Evolutionary conservation across 345 rosid species (phyloP).

Genomic region (Pugionium cornutum): DNA sequence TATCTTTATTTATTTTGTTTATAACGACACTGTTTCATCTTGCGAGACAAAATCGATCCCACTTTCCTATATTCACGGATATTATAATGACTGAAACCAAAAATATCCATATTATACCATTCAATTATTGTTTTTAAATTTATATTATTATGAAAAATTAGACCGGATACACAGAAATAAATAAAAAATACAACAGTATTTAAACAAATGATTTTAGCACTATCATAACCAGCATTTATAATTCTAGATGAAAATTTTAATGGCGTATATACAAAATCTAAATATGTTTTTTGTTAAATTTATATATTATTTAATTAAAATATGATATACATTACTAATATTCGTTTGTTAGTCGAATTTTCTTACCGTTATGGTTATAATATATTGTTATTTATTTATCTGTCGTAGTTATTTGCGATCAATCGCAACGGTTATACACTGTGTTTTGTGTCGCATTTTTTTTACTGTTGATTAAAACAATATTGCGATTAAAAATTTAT

Average conservation of each 20-base stretch:
- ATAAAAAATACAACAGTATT: neutral
- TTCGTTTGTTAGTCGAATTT: too few relatives aligned
- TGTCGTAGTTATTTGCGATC: too few relatives aligned
- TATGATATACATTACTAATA: neutral
- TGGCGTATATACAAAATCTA: too few relatives aligned
- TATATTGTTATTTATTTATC: too few relatives aligned
- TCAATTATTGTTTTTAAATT: neutral
- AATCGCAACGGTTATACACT: too few relatives aligned
- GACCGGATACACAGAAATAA: neutral
- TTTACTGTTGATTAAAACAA: too few relatives aligned
- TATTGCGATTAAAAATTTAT: too few relatives aligned
- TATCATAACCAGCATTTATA: neutral
- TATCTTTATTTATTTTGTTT: constrained; percentile 8
- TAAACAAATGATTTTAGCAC: neutral
- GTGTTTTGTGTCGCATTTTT: too few relatives aligned
- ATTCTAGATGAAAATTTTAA: neutral
- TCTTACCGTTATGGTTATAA: too few relatives aligned
- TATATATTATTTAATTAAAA: neutral
- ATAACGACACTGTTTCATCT: constrained; percentile 15
- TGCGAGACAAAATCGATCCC: constrained; percentile 10
- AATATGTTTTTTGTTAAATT: neutral
- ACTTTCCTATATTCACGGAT: constrained; percentile 8
- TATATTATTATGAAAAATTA: neutral
- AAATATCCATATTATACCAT: constrained; percentile 8
- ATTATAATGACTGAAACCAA: constrained; percentile 13